Base-by-base conservation (phyloP, 2,329 filamentous ascomycete species). In the Colletotrichum plurivorum region DNA sequence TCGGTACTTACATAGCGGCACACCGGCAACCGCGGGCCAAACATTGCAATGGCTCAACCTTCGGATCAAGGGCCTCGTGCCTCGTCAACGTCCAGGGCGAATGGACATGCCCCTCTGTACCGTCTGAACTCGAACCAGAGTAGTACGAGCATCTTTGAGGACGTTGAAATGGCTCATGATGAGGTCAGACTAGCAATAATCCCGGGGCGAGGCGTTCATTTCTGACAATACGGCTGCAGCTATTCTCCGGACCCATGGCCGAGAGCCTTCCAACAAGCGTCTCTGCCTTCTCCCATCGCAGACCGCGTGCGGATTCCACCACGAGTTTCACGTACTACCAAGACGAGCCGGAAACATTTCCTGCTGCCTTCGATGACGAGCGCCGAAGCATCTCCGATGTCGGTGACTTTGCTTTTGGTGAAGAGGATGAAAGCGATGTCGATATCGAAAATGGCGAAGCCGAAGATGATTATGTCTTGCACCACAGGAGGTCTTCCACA, bases 141-240 rank as follows among this genome's bases (percentile, higher is more conserved):
- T 82, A 90, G 87, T 80, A 86, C 91, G 43, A 97, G 94, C 81
- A 91, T 98, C 74, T 92, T 97, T 74, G 94, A 94, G 73, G 94
- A 97, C 80, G 95, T 98, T n/a, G 95, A 98, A 79, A 98, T 99
- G 96, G 95, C 96, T 20, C 94, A 97, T 59, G 94, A 97, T 78
- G 95, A 98, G 88, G 93, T 96, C 75, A 67, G 73, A 16, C 12
- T 16, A 45, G 5, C 31, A 43, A 15, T 13, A 20, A 9, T 10
- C n/a, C 51, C 49, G 16, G 9, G 22, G n/a, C 22, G 18, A 56
- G 25, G 10, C 31, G 22, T 20, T 36, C 18, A 12, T 45, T 5
- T 31, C 56, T 66, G n/a, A 71, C 41, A 6, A 46, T 45, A 16
- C 9, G 3, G 56, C 43, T 22, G 16, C 46, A 90, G 87, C 88